These are phyloP conservation scores for Penicillium cosmopolitanum DNA, from an alignment of 495 filamentous ascomycete genomes.

Conservation along the genomic window DNA sequence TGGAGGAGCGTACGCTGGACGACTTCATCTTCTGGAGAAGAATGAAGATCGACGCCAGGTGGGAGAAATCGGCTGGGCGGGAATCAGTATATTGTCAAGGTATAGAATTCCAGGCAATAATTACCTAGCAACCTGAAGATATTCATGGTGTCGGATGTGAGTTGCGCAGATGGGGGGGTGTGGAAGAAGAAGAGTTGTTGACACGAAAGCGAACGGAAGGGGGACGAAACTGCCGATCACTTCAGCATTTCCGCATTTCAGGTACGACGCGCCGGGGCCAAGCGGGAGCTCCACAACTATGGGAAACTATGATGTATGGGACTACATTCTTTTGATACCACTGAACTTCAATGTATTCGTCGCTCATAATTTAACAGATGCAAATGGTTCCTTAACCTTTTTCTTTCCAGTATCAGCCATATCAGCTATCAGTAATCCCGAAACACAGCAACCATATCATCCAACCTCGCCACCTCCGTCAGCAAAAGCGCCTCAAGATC, in stretches of 20 bases:
- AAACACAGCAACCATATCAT: conserved; percentile 81
- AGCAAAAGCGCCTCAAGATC: conserved; percentile 75
- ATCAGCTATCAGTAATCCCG: conserved; percentile 66
- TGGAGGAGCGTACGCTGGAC: conserved; percentile 66
- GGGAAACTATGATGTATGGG: no score
- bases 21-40: conserved; percentile 93
- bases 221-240: conserved; percentile 29
- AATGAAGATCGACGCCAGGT: conserved; percentile 91
- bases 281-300: conserved; percentile 1
- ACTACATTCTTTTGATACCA: no score
- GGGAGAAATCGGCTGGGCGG: conserved; percentile 83
- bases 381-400: no score
- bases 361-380: no score
- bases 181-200: conserved; percentile 28
- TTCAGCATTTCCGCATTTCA: no score
- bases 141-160: conserved; percentile 64
- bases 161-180: neutral
- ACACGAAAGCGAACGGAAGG: conserved; percentile 34
- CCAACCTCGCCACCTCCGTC: conserved; percentile 74
- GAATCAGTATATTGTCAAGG: conserved; percentile 14
- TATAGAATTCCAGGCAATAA: conserved; percentile 18
- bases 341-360: no score
- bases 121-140: conserved; percentile 84
- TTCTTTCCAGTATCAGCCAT: no score
- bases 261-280: conserved; percentile 9